A percentile compares a stretch with the other conserved stretches of the same genome.
These are phyloP conservation scores for Salix dunnii DNA, from an alignment of 345 rosid genomes.

Conservation along the genomic window DNA sequence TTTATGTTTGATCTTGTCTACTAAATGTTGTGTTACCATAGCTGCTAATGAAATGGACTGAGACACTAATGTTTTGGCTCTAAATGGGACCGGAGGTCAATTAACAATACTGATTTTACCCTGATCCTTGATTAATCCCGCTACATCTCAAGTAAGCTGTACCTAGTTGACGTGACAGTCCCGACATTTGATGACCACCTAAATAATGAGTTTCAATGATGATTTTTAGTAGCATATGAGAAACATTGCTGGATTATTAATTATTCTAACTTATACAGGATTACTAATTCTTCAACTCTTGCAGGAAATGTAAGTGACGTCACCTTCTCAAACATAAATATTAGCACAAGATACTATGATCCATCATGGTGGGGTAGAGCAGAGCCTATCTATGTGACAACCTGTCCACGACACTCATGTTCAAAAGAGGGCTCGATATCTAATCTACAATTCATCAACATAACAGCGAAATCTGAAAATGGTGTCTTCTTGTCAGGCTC, in stretches of 20 bases:
- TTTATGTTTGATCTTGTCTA: not conserved
- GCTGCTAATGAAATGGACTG: not conserved
- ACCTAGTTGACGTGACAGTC: not conserved
- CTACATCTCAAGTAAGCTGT: not conserved
- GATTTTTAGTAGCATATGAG: not conserved
- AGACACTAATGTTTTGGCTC: not conserved
- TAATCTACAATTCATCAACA: conserved; percentile 58
- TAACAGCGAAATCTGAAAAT: conserved; percentile 66
- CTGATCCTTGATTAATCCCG: not conserved
- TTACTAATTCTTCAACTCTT: conserved; percentile 11
- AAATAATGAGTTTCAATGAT: not conserved
- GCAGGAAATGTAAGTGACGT: conserved; percentile 80
- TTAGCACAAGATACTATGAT: conserved; percentile 80
- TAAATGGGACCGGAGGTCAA: not conserved
- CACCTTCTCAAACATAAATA: conserved; percentile 79
- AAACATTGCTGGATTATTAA: not conserved
- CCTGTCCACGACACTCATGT: conserved; percentile 51
- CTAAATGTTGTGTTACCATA: not conserved
- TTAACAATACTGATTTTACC: not conserved
- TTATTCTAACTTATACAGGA: not conserved
- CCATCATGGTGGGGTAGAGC: conserved; percentile 97
- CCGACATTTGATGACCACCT: not conserved
- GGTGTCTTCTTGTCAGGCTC: conserved; percentile 85
- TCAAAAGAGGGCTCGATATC: conserved; percentile 63
- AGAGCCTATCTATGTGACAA: conserved; percentile 86